A percentile compares a stretch with the other conserved stretches of the same genome.
These are phyloP conservation scores for Calocybe gangraenosa DNA, from an alignment of 768 basidiomycete genomes.

Conservation along the genomic window DNA sequence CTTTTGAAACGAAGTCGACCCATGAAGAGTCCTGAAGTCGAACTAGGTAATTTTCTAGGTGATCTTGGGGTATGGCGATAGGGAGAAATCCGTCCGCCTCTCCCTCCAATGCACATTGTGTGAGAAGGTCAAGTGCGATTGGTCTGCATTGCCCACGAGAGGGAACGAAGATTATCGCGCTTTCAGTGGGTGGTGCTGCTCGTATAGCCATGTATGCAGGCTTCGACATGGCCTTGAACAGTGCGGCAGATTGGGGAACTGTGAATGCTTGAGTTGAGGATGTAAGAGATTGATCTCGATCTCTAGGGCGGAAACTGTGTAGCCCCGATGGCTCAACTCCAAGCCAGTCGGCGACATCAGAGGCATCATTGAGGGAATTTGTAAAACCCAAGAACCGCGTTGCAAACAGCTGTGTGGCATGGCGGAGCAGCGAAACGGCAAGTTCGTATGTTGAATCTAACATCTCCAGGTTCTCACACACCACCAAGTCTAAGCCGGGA, in stretches of 20 bases:
- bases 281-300: conserved; percentile 76
- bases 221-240: conserved; percentile 91
- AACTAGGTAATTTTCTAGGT: conserved; percentile 54
- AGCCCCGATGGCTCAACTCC: conserved; percentile 57
- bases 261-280: conserved; percentile 74
- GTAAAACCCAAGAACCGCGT: conserved; percentile 78
- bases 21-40: conserved; percentile 61
- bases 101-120: conserved; percentile 76
- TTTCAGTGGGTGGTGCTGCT: conserved; percentile 35
- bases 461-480: conserved; percentile 85
- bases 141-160: conserved; percentile 71
- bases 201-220: conserved; percentile 79
- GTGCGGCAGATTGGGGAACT: conserved; percentile 78
- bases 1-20: conserved; percentile 72
- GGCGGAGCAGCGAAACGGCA: conserved; percentile 65
- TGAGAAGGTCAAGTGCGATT: conserved; percentile 82
- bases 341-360: conserved; percentile 82
- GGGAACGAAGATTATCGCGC: conserved; percentile 83
- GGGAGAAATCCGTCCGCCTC: conserved; percentile 70
- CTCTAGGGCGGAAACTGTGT: conserved; percentile 76
- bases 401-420: conserved; percentile 54
- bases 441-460: conserved; percentile 82
- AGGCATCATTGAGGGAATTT: conserved; percentile 74
- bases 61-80: conserved; percentile 39
- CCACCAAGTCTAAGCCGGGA: conserved; percentile 53